These are phyloP conservation scores for Picochlorum sp. DNA, from an alignment of 139 green algal genomes.

Conservation along the genomic window DNA sequence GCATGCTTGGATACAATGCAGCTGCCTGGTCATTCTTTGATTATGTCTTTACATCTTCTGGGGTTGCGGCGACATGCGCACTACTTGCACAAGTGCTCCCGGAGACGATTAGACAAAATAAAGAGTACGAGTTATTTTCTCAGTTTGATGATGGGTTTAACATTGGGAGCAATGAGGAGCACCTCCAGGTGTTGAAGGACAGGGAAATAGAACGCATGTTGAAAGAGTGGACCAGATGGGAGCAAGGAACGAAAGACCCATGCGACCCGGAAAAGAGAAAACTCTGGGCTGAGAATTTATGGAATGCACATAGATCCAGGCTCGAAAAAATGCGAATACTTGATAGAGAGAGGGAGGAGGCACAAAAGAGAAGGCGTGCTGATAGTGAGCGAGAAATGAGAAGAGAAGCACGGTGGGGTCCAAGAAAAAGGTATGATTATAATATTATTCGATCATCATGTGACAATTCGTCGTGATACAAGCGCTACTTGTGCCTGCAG, in stretches of 20 bases:
- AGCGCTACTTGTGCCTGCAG: neutral
- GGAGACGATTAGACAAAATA: constrained; percentile 1
- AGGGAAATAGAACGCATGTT: constrained; percentile 29
- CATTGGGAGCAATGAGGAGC: neutral
- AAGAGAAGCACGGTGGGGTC: constrained; percentile 23
- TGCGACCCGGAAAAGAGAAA: constrained; percentile 44
- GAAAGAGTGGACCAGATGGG: constrained; percentile 57
- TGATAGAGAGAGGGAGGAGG: constrained; percentile 7
- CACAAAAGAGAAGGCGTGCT: neutral
- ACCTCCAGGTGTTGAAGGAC: neutral
- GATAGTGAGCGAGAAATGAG: constrained; percentile 25
- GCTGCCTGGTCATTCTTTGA: neutral
- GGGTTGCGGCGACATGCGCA: constrained; percentile 10
- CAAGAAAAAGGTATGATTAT: constrained; percentile 1
- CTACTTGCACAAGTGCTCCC: constrained; percentile 21
- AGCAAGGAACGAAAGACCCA: constrained; percentile 51
- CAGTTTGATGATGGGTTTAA: neutral
- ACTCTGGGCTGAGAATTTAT: constrained; percentile 50
- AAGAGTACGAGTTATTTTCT: neutral
- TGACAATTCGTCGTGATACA: neutral
- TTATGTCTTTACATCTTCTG: constrained; percentile 1
- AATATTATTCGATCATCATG: neutral
- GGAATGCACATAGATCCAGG: constrained; percentile 26
- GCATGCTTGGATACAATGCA: neutral
- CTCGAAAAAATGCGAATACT: constrained; percentile 27